Base-by-base conservation (phyloP, 306 rosid species). In the Pyrus bretschneideri region DNA sequence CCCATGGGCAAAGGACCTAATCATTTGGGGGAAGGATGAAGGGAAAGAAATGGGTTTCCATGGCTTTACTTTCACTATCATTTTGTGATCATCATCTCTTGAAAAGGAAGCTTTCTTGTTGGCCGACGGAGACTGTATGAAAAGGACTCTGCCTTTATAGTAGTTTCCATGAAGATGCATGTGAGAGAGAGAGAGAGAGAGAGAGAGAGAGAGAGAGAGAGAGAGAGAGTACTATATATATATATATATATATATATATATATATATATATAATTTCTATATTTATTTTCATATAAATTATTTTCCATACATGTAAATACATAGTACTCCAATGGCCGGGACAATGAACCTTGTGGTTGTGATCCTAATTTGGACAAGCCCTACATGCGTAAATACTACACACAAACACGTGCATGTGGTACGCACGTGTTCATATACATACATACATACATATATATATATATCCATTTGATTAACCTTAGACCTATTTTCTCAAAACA, bases 21-120 rank as follows among this genome's bases (percentile, higher is more conserved):
- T 88, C 83, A 88, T 89, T 89, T 83, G 84, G 89, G 86, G 80
- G 78, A 85, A 81, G 87, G 86, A 85, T 81, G 88, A 84, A 79
- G 83, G 78, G 68, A 72, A 84, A 80, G 85, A 61, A 85, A 86
- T 64, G 81, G 76, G 79, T 84, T 84, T 76, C 82, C 86, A 79
- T 81, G 81, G 70, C 88, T 81, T 81, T 74, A 65, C 87, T 89
- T 86, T 89, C 90, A 87, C 89, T 80, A 87, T 89, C 91, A 89
- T 89, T 82, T 78, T 85, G 80, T 78, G 86, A 87, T 89, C 85
- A 91, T 89, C 80, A 80, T 87, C 88, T 70, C 91, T 89, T 86
- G 86, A 83, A 89, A 91, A 87, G 89, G 84, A 89, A 86, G 93
- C 89, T 88, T 92, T 87, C 79, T 87, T 82, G 82, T 86, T 90